Percentiles rank a stretch among this genome's conserved stretches.
Conservation (phyloP, 805 yeast species). For the Yamadazyma scolyti region DNA sequence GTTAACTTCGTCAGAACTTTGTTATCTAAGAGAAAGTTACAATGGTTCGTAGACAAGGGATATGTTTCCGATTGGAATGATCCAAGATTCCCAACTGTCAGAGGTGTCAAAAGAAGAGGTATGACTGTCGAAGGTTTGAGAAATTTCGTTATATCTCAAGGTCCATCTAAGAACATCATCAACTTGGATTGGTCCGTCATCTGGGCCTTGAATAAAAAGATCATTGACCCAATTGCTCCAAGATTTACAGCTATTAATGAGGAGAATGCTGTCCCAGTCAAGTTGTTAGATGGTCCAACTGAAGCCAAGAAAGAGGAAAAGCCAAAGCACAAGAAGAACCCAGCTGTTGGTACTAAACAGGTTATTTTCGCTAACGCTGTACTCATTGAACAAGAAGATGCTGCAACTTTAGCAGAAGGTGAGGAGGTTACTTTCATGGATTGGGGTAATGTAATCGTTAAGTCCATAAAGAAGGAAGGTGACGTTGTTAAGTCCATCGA, state of each 20-base stretch:
- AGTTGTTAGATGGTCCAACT: slow-evolving; percentile 63
- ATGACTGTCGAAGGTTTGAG: slow-evolving; percentile 98
- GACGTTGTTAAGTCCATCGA: slow-evolving; percentile 54
- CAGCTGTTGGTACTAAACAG: slow-evolving; percentile 81
- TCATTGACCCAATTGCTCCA: slow-evolving; percentile 96
- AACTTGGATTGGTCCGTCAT: slow-evolving; percentile 96
- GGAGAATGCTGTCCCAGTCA: slow-evolving; percentile 65
- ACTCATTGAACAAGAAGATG: slow-evolving; percentile 84
- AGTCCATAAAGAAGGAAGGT: slow-evolving; percentile 63
- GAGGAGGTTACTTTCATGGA: slow-evolving; percentile 98
- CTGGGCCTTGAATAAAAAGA: slow-evolving; percentile 97
- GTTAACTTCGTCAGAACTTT: slow-evolving; percentile 95
- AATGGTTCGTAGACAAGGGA: slow-evolving; percentile 96
- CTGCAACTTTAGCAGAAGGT: slow-evolving; percentile 60
- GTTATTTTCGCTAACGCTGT: slow-evolving; percentile 63
- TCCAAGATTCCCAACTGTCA: slow-evolving; percentile 98
- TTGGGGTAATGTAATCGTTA: slow-evolving; percentile 92
- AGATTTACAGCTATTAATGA: slow-evolving; percentile 80
- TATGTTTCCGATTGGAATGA: slow-evolving; percentile 96
- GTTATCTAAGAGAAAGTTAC: slow-evolving; percentile 94
- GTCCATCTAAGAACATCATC: slow-evolving; percentile 95
- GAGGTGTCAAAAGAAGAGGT: slow-evolving; percentile 99
- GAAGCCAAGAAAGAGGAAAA: slow-evolving; percentile 62
- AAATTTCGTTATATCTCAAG: slow-evolving; percentile 90
- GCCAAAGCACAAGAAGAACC: slow-evolving; percentile 94